These are phyloP conservation scores for Canavalia ensiformis DNA, from an alignment of 306 rosid genomes.

Conservation along the genomic window DNA sequence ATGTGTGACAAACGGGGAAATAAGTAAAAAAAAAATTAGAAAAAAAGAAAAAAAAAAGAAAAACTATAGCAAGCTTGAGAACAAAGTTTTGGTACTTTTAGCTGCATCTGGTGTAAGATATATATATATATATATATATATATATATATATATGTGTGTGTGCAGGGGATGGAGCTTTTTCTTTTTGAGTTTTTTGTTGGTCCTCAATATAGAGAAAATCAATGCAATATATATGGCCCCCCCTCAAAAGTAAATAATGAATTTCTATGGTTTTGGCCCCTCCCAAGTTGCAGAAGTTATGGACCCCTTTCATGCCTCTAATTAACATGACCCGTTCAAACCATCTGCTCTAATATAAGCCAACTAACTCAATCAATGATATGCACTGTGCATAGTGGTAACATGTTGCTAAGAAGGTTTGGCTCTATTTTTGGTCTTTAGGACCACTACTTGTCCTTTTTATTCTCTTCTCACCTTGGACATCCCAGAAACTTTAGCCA, in stretches of 20 bases:
- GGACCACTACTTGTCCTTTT: slow-evolving; percentile 55
- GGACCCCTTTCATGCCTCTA: slow-evolving; percentile 15
- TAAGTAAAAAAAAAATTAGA: not conserved
- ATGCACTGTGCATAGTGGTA: slow-evolving; percentile 41
- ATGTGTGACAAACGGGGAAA: slow-evolving; percentile 33
- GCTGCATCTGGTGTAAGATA: slow-evolving; percentile 2
- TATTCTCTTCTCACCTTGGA: slow-evolving; percentile 54
- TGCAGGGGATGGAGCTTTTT: not conserved
- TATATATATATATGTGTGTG: not conserved
- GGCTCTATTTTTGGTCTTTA: slow-evolving; percentile 38
- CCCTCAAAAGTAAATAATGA: slow-evolving; percentile 23
- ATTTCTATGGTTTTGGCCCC: slow-evolving; percentile 38
- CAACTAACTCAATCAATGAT: slow-evolving; percentile 45
- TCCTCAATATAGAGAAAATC: not conserved
- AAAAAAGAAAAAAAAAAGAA: not conserved
- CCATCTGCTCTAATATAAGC: slow-evolving; percentile 29
- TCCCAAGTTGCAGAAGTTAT: slow-evolving; percentile 29
- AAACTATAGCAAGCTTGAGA: slow-evolving; percentile 36
- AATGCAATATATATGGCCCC: slow-evolving; percentile 5
- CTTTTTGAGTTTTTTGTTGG: slow-evolving; percentile 9
- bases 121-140: not conserved
- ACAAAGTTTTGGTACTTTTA: slow-evolving; percentile 46
- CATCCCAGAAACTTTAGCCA: slow-evolving; percentile 44
- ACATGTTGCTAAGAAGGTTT: slow-evolving; percentile 39
- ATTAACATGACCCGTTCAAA: slow-evolving; percentile 32